A percentile compares a stretch with the other conserved stretches of the same genome.
Evolutionary conservation across 352 stramenopile species (phyloP).

Genomic region (Aphanomyces stellatus): DNA sequence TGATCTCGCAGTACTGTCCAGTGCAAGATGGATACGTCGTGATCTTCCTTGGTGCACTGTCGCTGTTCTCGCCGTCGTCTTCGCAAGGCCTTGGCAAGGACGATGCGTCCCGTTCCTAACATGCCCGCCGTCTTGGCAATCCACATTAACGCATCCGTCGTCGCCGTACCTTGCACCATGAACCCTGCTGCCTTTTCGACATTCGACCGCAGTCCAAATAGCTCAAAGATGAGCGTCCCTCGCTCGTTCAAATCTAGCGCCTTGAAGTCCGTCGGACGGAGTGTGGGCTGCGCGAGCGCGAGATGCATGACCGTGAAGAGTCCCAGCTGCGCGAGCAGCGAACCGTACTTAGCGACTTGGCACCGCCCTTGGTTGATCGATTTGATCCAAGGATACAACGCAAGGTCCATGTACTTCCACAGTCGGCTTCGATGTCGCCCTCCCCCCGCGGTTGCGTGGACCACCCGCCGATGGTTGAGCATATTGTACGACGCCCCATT

Average conservation of each 20-base stretch:
- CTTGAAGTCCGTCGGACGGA: conserved; percentile 12
- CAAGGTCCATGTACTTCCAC: conserved; percentile 2
- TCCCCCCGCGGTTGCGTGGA: too few relatives aligned
- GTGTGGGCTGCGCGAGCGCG: conserved; percentile 1
- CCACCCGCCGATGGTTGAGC: not conserved
- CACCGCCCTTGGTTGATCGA: not conserved
- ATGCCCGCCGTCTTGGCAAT: not conserved
- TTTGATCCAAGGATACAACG: conserved; percentile 10
- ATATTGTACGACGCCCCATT: not conserved
- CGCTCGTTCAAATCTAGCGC: conserved; percentile 1
- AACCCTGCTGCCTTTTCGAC: not conserved
- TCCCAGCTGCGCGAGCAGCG: not conserved
- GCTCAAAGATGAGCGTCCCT: conserved; percentile 16
- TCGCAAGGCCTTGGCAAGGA: not conserved
- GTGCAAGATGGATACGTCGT: not conserved
- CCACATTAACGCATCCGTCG: not conserved
- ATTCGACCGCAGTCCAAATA: conserved; percentile 7
- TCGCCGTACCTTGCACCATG: not conserved
- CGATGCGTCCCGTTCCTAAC: not conserved
- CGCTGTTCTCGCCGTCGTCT: not conserved
- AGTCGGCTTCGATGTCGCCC: not conserved
- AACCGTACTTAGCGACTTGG: not conserved
- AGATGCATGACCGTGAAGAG: conserved; percentile 13
- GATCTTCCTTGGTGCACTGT: not conserved
- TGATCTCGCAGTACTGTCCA: not conserved